phyloP scores from a whole-genome alignment of 768 basidiomycete species.

The Cyclocybe aegerita region DNA sequence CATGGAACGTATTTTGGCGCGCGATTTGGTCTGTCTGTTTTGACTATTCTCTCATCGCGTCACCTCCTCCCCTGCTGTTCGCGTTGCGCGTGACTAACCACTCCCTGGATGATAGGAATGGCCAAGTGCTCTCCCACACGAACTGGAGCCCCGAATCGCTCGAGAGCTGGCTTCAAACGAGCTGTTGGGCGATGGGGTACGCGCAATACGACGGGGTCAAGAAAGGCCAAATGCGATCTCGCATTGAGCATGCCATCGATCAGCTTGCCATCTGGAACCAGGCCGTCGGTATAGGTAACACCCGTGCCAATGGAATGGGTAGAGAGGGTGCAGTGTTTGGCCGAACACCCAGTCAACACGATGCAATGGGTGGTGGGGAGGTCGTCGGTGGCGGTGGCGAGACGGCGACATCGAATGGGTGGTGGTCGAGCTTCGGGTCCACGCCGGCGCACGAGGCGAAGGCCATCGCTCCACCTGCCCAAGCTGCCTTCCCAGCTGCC shows the following conservation, averaged over 20 bases:
- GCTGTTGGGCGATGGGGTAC: constrained; percentile 70
- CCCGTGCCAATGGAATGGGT: constrained; percentile 10
- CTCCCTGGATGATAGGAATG: constrained; percentile 37
- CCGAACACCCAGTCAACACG: constrained; percentile 2
- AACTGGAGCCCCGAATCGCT: constrained; percentile 56
- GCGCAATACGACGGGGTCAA: constrained; percentile 41
- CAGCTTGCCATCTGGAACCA: constrained; percentile 27
- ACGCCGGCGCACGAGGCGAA: too few relatives aligned
- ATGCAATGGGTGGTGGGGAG: neutral
- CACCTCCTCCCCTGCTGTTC: constrained; percentile 6
- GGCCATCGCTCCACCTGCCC: too few relatives aligned
- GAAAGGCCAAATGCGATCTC: constrained; percentile 42
- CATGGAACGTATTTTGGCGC: too few relatives aligned
- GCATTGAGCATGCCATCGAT: constrained; percentile 56
- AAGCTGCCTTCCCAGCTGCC: too few relatives aligned
- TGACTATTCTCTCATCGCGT: neutral
- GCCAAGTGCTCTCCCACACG: constrained; percentile 47
- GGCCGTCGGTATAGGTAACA: neutral
- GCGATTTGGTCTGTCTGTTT: too few relatives aligned
- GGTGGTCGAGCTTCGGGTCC: constrained; percentile 1
- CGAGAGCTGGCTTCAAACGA: constrained; percentile 54
- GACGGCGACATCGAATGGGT: neutral
- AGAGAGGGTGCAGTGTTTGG: constrained; percentile 11
- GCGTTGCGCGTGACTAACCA: constrained; percentile 22
- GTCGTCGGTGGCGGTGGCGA: neutral